Evolutionary conservation across 2,329 filamentous ascomycete genomes (phyloP).

Genomic region (Mycosphaerella arachidis): DNA sequence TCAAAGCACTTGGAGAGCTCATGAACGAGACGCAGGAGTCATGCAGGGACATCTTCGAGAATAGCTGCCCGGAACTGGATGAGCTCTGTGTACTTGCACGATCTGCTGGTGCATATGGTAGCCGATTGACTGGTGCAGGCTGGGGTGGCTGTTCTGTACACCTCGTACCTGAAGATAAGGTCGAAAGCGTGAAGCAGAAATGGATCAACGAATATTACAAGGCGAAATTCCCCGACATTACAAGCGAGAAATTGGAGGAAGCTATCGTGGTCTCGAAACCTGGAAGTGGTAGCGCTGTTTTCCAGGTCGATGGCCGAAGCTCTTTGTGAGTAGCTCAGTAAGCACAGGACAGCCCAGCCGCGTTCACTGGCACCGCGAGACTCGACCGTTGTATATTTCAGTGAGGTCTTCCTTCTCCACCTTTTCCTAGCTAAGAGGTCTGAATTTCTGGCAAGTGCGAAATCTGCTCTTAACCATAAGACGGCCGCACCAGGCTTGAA

Average conservation of each 20-base stretch:
- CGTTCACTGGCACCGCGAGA: too few species aligned
- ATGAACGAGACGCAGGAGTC: constrained; percentile 88
- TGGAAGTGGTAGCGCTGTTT: constrained; percentile 58
- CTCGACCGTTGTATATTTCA: too few species aligned
- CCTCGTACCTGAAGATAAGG: constrained; percentile 77
- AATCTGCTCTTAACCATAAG: too few species aligned
- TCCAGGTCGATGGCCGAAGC: constrained; percentile 25
- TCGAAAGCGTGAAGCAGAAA: constrained; percentile 70
- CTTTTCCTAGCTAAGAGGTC: too few species aligned
- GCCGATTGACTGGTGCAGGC: constrained; percentile 82
- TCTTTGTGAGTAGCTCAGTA: constrained; percentile 4
- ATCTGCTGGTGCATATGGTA: constrained; percentile 75
- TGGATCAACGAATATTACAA: constrained; percentile 79
- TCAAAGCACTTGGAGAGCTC: constrained; percentile 68
- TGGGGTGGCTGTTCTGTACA: constrained; percentile 98
- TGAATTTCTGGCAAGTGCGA: too few species aligned
- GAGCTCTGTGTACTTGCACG: constrained; percentile 76
- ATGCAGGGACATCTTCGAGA: constrained; percentile 83
- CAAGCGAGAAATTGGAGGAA: constrained; percentile 66
- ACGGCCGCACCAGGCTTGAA: too few species aligned
- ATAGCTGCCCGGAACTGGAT: constrained; percentile 89
- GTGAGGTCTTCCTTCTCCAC: too few species aligned
- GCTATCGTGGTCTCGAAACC: constrained; percentile 89
- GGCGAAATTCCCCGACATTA: constrained; percentile 63
- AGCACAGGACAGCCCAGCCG: background rate